Conservation (phyloP, 768 basidiomycete genomes). For the Boletus edulis region DNA sequence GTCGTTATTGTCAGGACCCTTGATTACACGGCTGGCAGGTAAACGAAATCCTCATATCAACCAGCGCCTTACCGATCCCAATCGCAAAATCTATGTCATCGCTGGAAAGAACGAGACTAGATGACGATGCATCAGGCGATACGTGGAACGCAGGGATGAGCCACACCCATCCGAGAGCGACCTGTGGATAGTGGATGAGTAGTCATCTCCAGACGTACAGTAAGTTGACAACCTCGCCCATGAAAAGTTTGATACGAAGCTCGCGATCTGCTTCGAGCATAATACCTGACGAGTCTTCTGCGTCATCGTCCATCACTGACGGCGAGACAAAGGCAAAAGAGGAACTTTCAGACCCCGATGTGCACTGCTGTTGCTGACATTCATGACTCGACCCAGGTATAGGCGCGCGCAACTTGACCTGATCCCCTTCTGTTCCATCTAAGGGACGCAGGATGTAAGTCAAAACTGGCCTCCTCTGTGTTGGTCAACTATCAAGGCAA, state of each 20-base stretch:
- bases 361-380: neutral
- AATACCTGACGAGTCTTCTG: constrained; percentile 39
- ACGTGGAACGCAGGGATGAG: constrained; percentile 84
- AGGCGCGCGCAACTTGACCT: constrained; percentile 37
- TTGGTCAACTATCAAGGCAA: constrained; percentile 2
- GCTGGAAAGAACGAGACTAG: constrained; percentile 42
- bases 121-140: constrained; percentile 43
- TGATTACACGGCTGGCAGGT: constrained; percentile 37
- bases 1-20: neutral
- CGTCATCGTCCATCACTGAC: constrained; percentile 7
- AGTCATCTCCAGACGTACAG: neutral
- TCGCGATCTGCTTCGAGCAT: constrained; percentile 66
- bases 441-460: constrained; percentile 45
- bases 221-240: constrained; percentile 55
- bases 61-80: constrained; percentile 63
- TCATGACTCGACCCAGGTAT: neutral
- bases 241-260: constrained; percentile 67
- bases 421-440: constrained; percentile 31
- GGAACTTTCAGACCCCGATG: constrained; percentile 1
- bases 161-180: constrained; percentile 86
- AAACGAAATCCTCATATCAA: constrained; percentile 66
- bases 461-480: constrained; percentile 38
- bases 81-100: constrained; percentile 78
- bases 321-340: neutral
- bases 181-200: constrained; percentile 33